Evolutionary conservation across 108 stramenopile genomes (phyloP).

Genomic region (Cyclostephanos invisitatus): DNA sequence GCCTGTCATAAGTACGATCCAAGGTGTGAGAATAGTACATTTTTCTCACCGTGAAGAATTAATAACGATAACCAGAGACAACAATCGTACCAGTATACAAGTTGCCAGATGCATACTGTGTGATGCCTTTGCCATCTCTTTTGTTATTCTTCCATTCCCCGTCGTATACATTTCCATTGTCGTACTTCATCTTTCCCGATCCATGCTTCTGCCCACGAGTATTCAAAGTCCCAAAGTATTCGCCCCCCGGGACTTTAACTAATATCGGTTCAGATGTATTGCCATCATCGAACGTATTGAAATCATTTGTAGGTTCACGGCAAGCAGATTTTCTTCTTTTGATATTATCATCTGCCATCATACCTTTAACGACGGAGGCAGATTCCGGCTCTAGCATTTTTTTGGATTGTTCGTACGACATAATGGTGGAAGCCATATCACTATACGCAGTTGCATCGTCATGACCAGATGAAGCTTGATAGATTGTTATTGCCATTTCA

Average conservation of each 20-base stretch:
- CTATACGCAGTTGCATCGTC: slow-evolving; percentile 15
- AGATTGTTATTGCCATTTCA: not conserved
- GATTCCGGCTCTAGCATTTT: slow-evolving; percentile 27
- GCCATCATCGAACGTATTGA: not conserved
- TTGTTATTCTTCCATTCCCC: slow-evolving; percentile 30
- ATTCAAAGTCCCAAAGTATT: slow-evolving; percentile 35
- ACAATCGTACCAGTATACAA: slow-evolving; percentile 21
- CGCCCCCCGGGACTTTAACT: slow-evolving; percentile 37
- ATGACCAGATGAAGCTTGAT: not conserved
- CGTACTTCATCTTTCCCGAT: slow-evolving; percentile 29
- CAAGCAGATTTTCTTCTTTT: slow-evolving; percentile 4
- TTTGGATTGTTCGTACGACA: slow-evolving; percentile 14
- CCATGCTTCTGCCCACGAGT: slow-evolving; percentile 25
- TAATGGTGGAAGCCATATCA: slow-evolving; percentile 19
- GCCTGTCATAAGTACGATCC: not conserved
- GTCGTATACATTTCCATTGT: slow-evolving; percentile 34
- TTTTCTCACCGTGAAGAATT: not conserved
- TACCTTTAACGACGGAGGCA: not conserved
- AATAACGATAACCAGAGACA: not conserved
- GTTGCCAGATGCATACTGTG: slow-evolving; percentile 28
- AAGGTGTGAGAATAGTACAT: slow-evolving; percentile 5
- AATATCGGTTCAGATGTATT: not conserved
- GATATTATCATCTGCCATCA: not conserved
- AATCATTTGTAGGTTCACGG: not conserved
- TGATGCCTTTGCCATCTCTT: slow-evolving; percentile 33